These are phyloP conservation scores for Diaporthe sp. DNA, from an alignment of 2,329 filamentous ascomycete species.

Conservation along the genomic window DNA sequence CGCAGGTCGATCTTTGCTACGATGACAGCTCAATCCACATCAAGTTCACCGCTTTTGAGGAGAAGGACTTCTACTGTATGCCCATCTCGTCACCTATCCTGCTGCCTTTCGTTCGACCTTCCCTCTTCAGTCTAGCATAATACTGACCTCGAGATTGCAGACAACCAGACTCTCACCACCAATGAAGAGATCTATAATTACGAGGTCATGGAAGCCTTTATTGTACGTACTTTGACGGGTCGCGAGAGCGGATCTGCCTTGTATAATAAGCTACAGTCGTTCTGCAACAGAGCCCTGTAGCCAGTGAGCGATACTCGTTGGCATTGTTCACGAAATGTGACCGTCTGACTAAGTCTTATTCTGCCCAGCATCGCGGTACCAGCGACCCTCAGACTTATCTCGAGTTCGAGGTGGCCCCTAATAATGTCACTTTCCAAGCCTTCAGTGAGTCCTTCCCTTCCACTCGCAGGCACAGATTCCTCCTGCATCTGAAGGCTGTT, in stretches of 20 bases:
- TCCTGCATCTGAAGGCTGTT: neutral
- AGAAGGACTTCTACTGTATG: constrained; percentile 63
- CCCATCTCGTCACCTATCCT: constrained; percentile 45
- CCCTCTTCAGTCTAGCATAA: neutral
- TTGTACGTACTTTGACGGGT: constrained; percentile 43
- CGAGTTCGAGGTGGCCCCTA: constrained; percentile 65
- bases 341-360: neutral
- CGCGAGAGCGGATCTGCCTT: neutral
- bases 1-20: constrained; percentile 63
- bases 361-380: constrained; percentile 53
- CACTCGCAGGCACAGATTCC: neutral
- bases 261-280: neutral
- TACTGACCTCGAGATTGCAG: neutral
- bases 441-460: constrained; percentile 47
- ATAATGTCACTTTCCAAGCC: constrained; percentile 65
- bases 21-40: constrained; percentile 55
- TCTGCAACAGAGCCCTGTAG: neutral
- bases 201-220: constrained; percentile 65
- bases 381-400: constrained; percentile 63
- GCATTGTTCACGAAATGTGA: neutral
- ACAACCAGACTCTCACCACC: constrained; percentile 47
- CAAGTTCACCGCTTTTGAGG: constrained; percentile 60
- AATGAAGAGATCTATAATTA: constrained; percentile 64
- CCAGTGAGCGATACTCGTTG: neutral
- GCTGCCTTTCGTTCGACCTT: neutral